Percentiles rank a stretch among this genome's conserved stretches.
Conservation (phyloP, 78 protist species). For the Emiliania huxleyi region DNA sequence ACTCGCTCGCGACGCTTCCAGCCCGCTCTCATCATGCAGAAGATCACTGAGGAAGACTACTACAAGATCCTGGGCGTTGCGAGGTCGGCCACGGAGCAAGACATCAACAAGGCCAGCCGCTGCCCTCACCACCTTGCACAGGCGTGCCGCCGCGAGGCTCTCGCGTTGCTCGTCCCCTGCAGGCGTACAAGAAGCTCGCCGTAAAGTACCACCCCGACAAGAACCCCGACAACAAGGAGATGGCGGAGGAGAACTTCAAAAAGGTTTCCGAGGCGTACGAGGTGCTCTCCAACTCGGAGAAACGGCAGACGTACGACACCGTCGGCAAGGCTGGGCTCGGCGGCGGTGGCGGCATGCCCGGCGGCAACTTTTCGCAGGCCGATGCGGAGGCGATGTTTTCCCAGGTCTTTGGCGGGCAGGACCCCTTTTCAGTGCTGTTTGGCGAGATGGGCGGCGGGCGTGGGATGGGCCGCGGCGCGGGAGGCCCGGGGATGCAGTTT, state of each 20-base stretch:
- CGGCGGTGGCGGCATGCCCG: background rate
- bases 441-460: background rate
- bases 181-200: slow-evolving; percentile 56
- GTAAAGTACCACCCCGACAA: slow-evolving; percentile 64
- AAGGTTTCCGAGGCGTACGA: slow-evolving; percentile 53
- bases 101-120: background rate
- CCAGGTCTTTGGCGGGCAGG: slow-evolving; percentile 9
- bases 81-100: background rate
- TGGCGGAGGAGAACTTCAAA: slow-evolving; percentile 52
- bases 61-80: background rate
- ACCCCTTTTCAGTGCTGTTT: background rate
- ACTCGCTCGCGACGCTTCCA: no score
- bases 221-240: slow-evolving; percentile 35
- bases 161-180: background rate
- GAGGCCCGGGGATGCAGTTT: background rate
- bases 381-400: background rate
- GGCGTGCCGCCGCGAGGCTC: no score
- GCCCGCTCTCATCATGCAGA: no score
- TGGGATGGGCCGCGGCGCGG: background rate
- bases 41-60: background rate
- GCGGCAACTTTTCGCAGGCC: background rate
- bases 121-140: no score
- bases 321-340: background rate
- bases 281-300: slow-evolving; percentile 22
- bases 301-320: background rate